Percentiles rank a stretch among this genome's conserved stretches.
These are phyloP conservation scores for Aspergillus sojae DNA, from an alignment of 2,329 filamentous ascomycete species.

Conservation along the genomic window DNA sequence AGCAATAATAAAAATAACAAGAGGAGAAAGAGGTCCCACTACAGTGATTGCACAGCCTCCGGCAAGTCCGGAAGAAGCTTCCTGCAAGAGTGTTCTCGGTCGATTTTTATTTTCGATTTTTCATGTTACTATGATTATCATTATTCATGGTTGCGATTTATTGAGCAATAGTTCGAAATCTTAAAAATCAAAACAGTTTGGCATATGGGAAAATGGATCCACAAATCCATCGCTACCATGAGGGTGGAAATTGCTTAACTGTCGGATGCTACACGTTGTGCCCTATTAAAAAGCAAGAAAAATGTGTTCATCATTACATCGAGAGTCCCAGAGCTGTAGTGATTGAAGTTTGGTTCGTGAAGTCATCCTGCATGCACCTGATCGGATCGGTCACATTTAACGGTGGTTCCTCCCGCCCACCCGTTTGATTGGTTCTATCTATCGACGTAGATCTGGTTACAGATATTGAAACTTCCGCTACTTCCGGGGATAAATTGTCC, in stretches of 20 bases:
- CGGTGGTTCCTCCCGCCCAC: neutral
- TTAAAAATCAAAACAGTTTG: neutral
- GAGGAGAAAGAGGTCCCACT: neutral
- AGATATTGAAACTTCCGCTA: neutral
- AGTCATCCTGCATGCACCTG: constrained; percentile 1
- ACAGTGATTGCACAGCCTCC: constrained; percentile 24
- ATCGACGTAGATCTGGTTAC: neutral
- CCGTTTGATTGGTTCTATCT: neutral
- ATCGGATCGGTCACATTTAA: neutral
- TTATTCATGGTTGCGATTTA: constrained; percentile 2
- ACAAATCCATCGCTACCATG: neutral
- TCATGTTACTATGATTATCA: neutral
- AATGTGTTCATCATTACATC: constrained; percentile 5
- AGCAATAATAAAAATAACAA: neutral
- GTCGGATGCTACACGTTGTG: neutral
- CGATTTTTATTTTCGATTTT: neutral
- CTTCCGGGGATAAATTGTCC: neutral
- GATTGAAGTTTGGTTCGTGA: neutral
- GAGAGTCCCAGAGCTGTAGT: neutral
- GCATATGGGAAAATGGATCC: neutral
- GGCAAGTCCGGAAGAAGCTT: constrained; percentile 16
- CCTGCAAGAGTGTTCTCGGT: neutral
- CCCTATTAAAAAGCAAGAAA: neutral
- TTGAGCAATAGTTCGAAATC: neutral
- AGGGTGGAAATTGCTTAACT: neutral